These are phyloP conservation scores for Boletus coccyginus DNA, from an alignment of 768 basidiomycete genomes.

Conservation along the genomic window DNA sequence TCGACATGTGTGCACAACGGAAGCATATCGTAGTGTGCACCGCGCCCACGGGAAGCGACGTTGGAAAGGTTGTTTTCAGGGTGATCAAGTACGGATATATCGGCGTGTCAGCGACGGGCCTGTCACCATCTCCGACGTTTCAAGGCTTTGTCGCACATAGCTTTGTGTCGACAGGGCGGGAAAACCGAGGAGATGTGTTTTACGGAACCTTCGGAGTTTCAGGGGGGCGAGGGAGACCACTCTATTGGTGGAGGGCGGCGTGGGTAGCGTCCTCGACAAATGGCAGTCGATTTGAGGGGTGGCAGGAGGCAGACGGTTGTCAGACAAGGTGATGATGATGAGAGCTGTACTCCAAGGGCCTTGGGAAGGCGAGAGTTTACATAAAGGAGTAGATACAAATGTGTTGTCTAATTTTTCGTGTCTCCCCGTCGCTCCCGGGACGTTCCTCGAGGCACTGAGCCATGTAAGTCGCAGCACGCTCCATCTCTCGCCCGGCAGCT, in stretches of 20 bases:
- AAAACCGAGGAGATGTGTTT: constrained; percentile 18
- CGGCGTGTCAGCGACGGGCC: constrained; percentile 7
- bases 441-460: neutral
- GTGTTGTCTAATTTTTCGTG: constrained; percentile 2
- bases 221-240: neutral
- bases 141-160: constrained; percentile 17
- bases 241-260: no score
- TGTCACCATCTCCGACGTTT: constrained; percentile 15
- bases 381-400: constrained; percentile 29
- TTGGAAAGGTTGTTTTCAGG: neutral
- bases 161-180: constrained; percentile 1
- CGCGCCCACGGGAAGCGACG: neutral
- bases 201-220: neutral
- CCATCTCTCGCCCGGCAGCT: neutral
- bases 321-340: neutral
- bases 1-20: neutral
- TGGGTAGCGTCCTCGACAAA: neutral
- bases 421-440: constrained; percentile 1
- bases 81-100: constrained; percentile 1
- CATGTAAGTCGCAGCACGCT: constrained; percentile 21
- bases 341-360: constrained; percentile 8
- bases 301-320: neutral
- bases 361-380: constrained; percentile 27
- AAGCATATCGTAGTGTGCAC: neutral
- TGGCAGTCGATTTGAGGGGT: neutral